Percentiles rank a stretch among this genome's conserved stretches.
Conservation (phyloP, 306 rosid species). For the Acacia acuminata region DNA sequence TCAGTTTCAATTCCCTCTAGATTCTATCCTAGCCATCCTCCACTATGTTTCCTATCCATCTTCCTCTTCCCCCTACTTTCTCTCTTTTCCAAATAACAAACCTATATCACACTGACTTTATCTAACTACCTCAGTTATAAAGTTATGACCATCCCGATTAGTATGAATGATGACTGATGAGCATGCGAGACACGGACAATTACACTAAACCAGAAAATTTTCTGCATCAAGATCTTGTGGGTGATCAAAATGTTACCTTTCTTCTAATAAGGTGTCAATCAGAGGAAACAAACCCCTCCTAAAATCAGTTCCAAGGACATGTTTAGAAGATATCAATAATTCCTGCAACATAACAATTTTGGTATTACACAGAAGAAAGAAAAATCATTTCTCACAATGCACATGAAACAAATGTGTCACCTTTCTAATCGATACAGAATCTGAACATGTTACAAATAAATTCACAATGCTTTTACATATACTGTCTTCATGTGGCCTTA, state of each 20-base stretch:
- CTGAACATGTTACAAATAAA: constrained; percentile 97
- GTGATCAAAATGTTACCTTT: constrained; percentile 62
- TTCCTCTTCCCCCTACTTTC: neutral
- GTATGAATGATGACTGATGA: constrained; percentile 7
- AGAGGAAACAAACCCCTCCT: constrained; percentile 98
- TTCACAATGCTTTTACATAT: constrained; percentile 98
- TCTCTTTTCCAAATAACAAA: neutral
- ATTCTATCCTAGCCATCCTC: neutral
- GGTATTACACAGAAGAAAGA: constrained; percentile 22
- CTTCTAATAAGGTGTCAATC: constrained; percentile 92
- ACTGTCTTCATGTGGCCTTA: constrained; percentile 97
- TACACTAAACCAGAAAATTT: neutral
- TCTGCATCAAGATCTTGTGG: constrained; percentile 14
- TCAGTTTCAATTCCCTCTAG: neutral
- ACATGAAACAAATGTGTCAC: constrained; percentile 41
- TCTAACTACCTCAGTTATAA: constrained; percentile 12
- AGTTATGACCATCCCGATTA: constrained; percentile 9
- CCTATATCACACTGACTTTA: constrained; percentile 13
- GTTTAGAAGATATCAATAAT: constrained; percentile 87
- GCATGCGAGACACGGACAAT: constrained; percentile 17
- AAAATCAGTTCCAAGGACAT: constrained; percentile 98
- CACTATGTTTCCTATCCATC: neutral
- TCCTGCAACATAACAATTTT: constrained; percentile 69
- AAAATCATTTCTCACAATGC: constrained; percentile 9
- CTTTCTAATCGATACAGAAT: constrained; percentile 97